phyloP scores from a whole-genome alignment of 441 rosid genomes.

The Jatropha multifida region DNA sequence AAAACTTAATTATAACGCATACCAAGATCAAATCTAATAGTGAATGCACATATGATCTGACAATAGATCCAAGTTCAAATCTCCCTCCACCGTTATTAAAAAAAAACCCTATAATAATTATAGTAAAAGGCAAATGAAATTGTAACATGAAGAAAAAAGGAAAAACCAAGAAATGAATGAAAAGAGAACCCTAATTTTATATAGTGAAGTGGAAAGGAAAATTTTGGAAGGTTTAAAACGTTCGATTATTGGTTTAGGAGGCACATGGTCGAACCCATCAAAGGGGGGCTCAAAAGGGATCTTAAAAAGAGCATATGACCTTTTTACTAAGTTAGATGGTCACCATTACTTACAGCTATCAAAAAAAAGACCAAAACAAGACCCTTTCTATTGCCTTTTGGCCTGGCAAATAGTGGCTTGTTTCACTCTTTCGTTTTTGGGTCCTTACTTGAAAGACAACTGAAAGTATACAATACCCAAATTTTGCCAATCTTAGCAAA shows the following conservation, averaged over 20 bases:
- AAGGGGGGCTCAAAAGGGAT: background rate
- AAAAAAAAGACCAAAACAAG: background rate
- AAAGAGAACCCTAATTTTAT: background rate
- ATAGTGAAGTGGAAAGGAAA: background rate
- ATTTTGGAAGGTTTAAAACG: slow-evolving; percentile 4
- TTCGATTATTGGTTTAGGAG: background rate
- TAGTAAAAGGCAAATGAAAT: background rate
- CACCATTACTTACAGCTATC: too few species aligned
- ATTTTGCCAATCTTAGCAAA: background rate
- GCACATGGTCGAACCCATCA: background rate
- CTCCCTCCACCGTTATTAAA: too few species aligned
- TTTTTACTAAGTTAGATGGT: slow-evolving; percentile 2
- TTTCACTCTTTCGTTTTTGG: background rate
- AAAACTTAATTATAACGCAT: too few species aligned
- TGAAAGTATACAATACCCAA: background rate
- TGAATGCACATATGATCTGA: too few species aligned
- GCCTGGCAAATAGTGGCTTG: background rate
- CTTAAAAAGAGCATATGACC: background rate
- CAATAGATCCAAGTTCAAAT: too few species aligned
- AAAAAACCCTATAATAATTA: background rate
- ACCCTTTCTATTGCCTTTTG: background rate
- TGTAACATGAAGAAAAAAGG: background rate
- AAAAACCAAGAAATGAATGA: background rate
- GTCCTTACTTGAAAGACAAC: background rate
- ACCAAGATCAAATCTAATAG: too few species aligned